phyloP scores from a whole-genome alignment of 2,329 filamentous ascomycete species.

The Rhinocladiella mackenziei region DNA sequence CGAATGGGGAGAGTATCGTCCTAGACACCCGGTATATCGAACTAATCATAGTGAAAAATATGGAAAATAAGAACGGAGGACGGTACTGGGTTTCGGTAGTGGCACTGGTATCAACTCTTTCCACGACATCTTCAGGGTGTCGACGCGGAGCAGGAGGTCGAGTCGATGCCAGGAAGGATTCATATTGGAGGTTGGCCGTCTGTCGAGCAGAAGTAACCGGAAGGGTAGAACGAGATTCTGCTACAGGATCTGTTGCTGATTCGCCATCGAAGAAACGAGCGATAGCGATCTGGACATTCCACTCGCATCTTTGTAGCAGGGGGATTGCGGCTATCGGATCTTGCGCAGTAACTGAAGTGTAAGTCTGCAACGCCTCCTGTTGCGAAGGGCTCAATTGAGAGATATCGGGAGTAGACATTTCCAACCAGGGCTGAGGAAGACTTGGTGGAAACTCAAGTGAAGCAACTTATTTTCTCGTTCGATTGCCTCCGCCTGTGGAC shows the following conservation, averaged over 20 bases:
- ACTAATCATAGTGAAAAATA: conserved; percentile 78
- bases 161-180: conserved; percentile 45
- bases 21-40: conserved; percentile 67
- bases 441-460: background rate
- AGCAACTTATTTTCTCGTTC: no score
- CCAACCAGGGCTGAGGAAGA: conserved; percentile 3
- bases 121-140: conserved; percentile 28
- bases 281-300: conserved; percentile 98
- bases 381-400: conserved; percentile 70
- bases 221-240: conserved; percentile 66
- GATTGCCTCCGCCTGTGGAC: background rate
- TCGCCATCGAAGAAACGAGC: conserved; percentile 98
- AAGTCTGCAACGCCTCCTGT: conserved; percentile 81
- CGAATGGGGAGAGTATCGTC: conserved; percentile 73
- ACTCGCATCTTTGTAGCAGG: conserved; percentile 79
- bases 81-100: conserved; percentile 61
- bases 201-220: conserved; percentile 62
- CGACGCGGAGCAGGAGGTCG: conserved; percentile 28
- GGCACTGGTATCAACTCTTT: conserved; percentile 71
- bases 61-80: conserved; percentile 69
- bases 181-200: conserved; percentile 68
- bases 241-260: conserved; percentile 67
- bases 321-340: conserved; percentile 70
- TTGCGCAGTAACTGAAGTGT: conserved; percentile 82
- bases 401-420: conserved; percentile 51